A percentile compares a stretch with the other conserved stretches of the same genome.
Evolutionary conservation across 768 basidiomycete genomes (phyloP).

Genomic region (Collybia mongolica): DNA sequence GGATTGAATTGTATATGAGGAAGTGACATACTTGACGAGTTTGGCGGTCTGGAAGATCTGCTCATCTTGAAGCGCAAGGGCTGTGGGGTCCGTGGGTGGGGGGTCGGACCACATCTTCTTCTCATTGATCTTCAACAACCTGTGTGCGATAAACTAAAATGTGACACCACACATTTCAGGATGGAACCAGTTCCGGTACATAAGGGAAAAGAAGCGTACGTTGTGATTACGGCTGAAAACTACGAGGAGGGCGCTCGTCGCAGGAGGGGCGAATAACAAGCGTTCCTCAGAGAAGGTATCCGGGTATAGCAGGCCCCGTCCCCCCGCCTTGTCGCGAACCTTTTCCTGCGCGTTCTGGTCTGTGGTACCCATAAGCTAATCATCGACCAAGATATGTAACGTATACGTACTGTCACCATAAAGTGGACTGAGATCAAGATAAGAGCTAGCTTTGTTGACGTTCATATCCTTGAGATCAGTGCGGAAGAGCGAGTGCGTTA

Average conservation of each 20-base stretch:
- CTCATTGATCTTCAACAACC: conserved; percentile 56
- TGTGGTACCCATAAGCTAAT: conserved; percentile 7
- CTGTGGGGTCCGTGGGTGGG: conserved; percentile 25
- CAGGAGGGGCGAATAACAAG: conserved; percentile 51
- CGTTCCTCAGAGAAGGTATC: conserved; percentile 56
- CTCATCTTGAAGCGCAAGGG: conserved; percentile 39
- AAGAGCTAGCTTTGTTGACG: conserved; percentile 53
- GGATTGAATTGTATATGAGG: neutral
- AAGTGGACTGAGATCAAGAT: conserved; percentile 55
- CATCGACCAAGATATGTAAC: neutral
- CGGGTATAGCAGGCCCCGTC: conserved; percentile 49
- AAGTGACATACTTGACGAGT: conserved; percentile 43
- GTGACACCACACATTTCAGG: neutral
- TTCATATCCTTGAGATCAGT: conserved; percentile 40
- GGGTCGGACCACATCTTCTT: conserved; percentile 42
- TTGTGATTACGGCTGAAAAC: conserved; percentile 62
- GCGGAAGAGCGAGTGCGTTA: conserved; percentile 50
- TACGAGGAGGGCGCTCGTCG: conserved; percentile 50
- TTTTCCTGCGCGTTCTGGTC: conserved; percentile 36
- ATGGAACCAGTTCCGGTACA: neutral
- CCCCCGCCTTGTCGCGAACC: conserved; percentile 46
- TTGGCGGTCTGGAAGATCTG: conserved; percentile 58
- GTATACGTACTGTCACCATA: conserved; percentile 45
- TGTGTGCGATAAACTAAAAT: conserved; percentile 50
- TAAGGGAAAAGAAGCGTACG: conserved; percentile 28